Evolutionary conservation across 164 flowering plant genomes (phyloP), one percentile per base, ranked within the genome.

Genomic region (Nymphaea thermarum): DNA sequence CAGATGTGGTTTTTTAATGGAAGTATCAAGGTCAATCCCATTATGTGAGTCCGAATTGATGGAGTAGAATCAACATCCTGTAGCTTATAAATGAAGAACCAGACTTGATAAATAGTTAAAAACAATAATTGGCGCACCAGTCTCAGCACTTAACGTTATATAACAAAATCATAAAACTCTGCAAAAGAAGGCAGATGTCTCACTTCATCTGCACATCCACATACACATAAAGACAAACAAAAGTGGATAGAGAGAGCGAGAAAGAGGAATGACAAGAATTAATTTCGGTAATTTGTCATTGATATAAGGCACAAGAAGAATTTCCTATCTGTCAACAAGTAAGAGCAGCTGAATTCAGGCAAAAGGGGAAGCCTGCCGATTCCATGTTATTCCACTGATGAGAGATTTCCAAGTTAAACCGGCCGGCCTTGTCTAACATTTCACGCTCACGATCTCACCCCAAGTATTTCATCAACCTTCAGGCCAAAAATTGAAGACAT

Each of bases 331-430:
- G 82, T 73, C 82, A 93, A 70, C 86, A 88, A 74, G 75, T 66
- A 63, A 82, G 82, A 74, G 94, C 96, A 62, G 79, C 77, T 43
- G 57, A 60, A 69, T 77, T 91, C 65, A 70, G 68, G 79, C 87
- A 67, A 85, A 82, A 81, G 67, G 70, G 4, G 89, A 89, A 61
- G 81, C 84, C 77, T 79, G 84, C 66, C 78, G 83, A 53, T 78
- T 91, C 64, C 86, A 85, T 41, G 93, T 70, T 92, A 14, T 88
- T 90, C 60, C 87, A 85, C 82, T n/a, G n/a, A 87, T 87, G 94
- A 77, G 77, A 80, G 92, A 94, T 91, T 79, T 16, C 60, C 43
- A 8, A 8, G 12, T 8, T 10, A 55, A 55, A 55, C 60, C 12
- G 10, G 10, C 16, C 60, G 10, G 60, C 16, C 10, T 55, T 10